Conservation (phyloP, 345 rosid species). For the Brassica cretica region DNA sequence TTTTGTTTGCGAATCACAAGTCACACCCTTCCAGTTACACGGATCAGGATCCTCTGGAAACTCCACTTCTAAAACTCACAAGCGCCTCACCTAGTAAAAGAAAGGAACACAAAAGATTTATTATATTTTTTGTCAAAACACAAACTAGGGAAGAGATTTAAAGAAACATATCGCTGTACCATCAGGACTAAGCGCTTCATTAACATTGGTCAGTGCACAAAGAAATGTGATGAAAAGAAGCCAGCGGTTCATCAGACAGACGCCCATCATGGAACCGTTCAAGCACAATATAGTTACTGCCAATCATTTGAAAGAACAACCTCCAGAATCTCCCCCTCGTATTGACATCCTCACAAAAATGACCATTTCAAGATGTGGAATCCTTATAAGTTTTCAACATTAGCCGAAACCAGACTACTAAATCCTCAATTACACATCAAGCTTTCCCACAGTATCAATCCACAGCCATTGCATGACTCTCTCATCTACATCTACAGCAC, state of each 20-base stretch:
- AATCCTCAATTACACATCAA: slow-evolving; percentile 29
- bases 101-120: slow-evolving; percentile 18
- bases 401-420: not conserved
- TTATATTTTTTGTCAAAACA: slow-evolving; percentile 34
- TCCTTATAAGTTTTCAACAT: not conserved
- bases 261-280: slow-evolving; percentile 74
- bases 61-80: slow-evolving; percentile 64
- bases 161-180: slow-evolving; percentile 38
- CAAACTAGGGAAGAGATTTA: slow-evolving; percentile 45
- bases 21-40: slow-evolving; percentile 92
- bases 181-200: slow-evolving; percentile 47
- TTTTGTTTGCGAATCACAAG: slow-evolving; percentile 72
- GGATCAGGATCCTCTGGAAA: slow-evolving; percentile 96
- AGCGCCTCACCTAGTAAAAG: slow-evolving; percentile 74
- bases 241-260: slow-evolving; percentile 53
- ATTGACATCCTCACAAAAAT: too few species aligned
- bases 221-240: slow-evolving; percentile 55
- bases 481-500: slow-evolving; percentile 5
- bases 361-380: not conserved
- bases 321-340: slow-evolving; percentile 39
- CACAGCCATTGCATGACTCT: slow-evolving; percentile 19
- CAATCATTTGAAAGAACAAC: slow-evolving; percentile 73
- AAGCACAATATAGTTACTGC: slow-evolving; percentile 55
- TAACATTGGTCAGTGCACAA: slow-evolving; percentile 41
- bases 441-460: not conserved